phyloP scores from a whole-genome alignment of 768 basidiomycete species.

The Lyophyllum semitale region DNA sequence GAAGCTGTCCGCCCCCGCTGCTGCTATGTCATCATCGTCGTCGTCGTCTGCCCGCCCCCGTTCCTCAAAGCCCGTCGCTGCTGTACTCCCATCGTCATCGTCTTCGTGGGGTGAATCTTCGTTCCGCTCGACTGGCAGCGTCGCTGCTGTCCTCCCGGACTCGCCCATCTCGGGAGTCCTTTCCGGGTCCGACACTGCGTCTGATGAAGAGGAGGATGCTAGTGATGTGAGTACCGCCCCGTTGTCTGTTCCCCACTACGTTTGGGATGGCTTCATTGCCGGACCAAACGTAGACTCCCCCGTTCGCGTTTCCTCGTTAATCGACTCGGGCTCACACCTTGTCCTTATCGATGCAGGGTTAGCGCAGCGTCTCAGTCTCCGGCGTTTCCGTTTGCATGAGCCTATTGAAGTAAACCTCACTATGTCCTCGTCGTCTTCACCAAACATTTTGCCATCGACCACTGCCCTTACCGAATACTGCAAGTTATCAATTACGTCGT shows the following conservation, averaged over 20 bases:
- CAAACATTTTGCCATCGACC: neutral
- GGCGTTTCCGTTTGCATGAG: neutral
- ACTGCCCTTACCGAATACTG: neutral
- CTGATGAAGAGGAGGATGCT: neutral
- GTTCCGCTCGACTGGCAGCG: conserved; percentile 20
- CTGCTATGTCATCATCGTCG: neutral
- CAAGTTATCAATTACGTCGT: neutral
- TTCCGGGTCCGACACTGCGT: neutral
- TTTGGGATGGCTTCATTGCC: neutral
- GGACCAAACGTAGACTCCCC: neutral
- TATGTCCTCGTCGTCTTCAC: neutral
- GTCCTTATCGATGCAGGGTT: conserved; percentile 30
- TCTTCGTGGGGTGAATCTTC: conserved; percentile 8
- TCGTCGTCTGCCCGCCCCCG: neutral
- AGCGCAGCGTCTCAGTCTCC: conserved; percentile 16
- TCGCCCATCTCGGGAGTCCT: neutral
- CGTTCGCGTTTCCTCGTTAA: conserved; percentile 14
- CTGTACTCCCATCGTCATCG: conserved; percentile 10
- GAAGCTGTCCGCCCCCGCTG: neutral
- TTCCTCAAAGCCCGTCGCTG: conserved; percentile 5
- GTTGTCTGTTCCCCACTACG: neutral
- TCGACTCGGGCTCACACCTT: conserved; percentile 31
- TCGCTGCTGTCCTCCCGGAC: conserved; percentile 17
- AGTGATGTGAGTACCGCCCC: neutral
- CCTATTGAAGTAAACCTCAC: conserved; percentile 10